Conservation (phyloP, 164 flowering plant genomes). For the Protea cynaroides region DNA sequence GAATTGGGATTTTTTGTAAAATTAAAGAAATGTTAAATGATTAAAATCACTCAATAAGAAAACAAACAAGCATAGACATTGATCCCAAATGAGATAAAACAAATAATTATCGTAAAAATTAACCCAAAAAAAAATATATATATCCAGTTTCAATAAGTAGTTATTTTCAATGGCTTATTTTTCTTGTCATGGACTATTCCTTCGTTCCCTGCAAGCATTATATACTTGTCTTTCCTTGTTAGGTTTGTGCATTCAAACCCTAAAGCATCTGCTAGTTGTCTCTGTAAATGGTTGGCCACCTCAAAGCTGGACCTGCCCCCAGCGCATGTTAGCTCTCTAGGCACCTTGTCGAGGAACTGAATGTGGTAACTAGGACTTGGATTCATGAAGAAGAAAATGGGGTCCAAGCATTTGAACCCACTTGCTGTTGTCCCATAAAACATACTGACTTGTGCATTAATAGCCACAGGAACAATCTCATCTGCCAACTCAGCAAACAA, state of each 20-base stretch:
- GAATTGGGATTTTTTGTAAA: too few species aligned
- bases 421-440: constrained; percentile 87
- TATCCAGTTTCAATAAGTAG: too few species aligned
- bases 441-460: constrained; percentile 58
- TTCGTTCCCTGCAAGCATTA: constrained; percentile 90
- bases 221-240: constrained; percentile 83
- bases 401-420: constrained; percentile 78
- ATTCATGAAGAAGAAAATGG: constrained; percentile 82
- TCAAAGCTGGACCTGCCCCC: constrained; percentile 59
- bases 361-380: constrained; percentile 56
- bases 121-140: background rate
- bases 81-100: too few species aligned
- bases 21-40: too few species aligned
- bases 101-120: too few species aligned
- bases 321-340: constrained; percentile 50
- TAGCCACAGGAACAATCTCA: constrained; percentile 81
- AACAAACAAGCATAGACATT: too few species aligned
- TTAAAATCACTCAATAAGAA: too few species aligned
- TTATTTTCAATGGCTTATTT: constrained; percentile 6
- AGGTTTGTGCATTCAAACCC: constrained; percentile 82
- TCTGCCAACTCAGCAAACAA: constrained; percentile 75
- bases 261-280: constrained; percentile 52
- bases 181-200: constrained; percentile 44
- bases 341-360: constrained; percentile 51
- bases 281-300: constrained; percentile 70